phyloP scores from a whole-genome alignment of 768 basidiomycete species.

The Termitomyces sp. region DNA sequence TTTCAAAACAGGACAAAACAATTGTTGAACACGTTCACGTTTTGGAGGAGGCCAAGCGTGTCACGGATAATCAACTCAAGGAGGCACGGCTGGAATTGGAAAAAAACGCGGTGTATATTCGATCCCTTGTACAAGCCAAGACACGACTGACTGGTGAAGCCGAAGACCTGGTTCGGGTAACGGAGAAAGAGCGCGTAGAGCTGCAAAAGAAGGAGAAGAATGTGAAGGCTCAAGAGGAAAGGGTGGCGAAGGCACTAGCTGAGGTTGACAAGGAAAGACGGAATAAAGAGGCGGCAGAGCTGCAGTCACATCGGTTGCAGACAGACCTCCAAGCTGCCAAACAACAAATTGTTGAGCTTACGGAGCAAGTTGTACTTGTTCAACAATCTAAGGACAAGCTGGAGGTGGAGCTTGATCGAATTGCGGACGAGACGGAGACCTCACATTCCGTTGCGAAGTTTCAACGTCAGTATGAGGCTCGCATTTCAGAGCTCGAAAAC shows the following conservation, averaged over 20 bases:
- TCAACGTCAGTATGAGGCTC: conserved; percentile 58
- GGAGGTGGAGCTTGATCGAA: conserved; percentile 59
- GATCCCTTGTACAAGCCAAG: conserved; percentile 83
- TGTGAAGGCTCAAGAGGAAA: conserved; percentile 55
- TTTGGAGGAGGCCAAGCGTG: conserved; percentile 89
- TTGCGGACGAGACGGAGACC: conserved; percentile 56
- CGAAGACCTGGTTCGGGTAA: conserved; percentile 75
- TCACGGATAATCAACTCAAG: conserved; percentile 86
- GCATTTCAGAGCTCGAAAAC: conserved; percentile 57
- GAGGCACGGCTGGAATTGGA: conserved; percentile 77
- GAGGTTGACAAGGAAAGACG: conserved; percentile 66
- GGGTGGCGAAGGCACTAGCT: conserved; percentile 45
- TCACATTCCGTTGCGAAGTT: conserved; percentile 51
- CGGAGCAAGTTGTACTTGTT: conserved; percentile 44
- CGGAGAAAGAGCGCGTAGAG: conserved; percentile 63
- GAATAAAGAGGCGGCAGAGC: conserved; percentile 60
- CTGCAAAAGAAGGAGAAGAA: conserved; percentile 68
- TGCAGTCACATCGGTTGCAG: conserved; percentile 54
- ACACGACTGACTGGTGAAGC: conserved; percentile 68
- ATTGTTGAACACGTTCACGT: conserved; percentile 98
- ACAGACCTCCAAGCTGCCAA: conserved; percentile 51
- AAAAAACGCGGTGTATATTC: conserved; percentile 69
- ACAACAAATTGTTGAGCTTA: conserved; percentile 51
- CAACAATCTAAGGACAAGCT: conserved; percentile 62
- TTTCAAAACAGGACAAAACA: conserved; percentile 91